Evolutionary conservation across 257 asterid genomes (phyloP).

Genomic region (Forsythia suspensa): DNA sequence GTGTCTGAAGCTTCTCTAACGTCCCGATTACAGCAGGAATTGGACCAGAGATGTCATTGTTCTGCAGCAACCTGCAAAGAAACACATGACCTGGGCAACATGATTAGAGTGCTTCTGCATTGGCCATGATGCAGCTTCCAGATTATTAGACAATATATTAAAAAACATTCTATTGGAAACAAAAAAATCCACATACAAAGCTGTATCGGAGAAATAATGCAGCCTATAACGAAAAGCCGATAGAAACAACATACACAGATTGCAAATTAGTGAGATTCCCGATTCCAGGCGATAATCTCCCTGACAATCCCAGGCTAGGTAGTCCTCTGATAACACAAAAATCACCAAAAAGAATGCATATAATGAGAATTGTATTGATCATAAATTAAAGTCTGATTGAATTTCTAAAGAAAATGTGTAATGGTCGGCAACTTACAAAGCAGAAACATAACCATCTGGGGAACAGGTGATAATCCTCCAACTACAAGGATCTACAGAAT

Average conservation of each 20-base stretch:
- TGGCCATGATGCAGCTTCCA: neutral
- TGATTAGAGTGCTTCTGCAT: neutral
- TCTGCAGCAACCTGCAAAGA: slow-evolving; percentile 76
- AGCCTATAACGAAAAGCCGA: neutral
- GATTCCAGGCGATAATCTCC: slow-evolving; percentile 81
- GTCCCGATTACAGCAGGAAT: slow-evolving; percentile 75
- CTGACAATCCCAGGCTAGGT: slow-evolving; percentile 81
- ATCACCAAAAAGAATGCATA: slow-evolving; percentile 16
- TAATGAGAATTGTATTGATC: slow-evolving; percentile 5
- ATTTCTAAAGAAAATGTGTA: neutral
- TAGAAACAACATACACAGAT: slow-evolving; percentile 64
- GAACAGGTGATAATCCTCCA: slow-evolving; percentile 96
- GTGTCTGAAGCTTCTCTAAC: slow-evolving; percentile 75
- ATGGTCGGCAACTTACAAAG: slow-evolving; percentile 57
- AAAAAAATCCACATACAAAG: neutral
- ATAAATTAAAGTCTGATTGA: neutral
- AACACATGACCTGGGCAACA: neutral
- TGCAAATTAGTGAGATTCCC: slow-evolving; percentile 84
- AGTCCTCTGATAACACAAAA: slow-evolving; percentile 58
- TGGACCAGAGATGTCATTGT: slow-evolving; percentile 78
- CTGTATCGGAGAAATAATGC: neutral
- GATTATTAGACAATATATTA: neutral
- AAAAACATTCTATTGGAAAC: neutral
- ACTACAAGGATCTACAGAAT: slow-evolving; percentile 97
- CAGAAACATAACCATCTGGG: slow-evolving; percentile 79